Base-by-base conservation (phyloP, 1,284 basidiomycete species). In the Rhodotorula sp. region DNA sequence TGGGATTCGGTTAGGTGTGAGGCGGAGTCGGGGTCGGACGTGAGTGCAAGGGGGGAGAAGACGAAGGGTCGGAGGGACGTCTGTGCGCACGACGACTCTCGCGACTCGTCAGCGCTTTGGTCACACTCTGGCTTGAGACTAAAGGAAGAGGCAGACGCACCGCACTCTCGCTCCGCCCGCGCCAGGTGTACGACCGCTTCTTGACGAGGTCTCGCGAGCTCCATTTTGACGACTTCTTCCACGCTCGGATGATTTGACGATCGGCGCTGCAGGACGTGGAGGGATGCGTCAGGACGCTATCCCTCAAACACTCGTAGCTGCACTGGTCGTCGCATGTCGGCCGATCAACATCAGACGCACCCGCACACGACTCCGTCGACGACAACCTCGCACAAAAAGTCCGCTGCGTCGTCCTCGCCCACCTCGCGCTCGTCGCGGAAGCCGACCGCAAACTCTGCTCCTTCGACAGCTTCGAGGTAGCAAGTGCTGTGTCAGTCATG, bases 161-260 rank as follows among this genome's bases (percentile, higher is more conserved):
- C 20, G 29, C 32, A 9, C 10, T 15, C 24, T 59, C 58, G 30
- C 47, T 59, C 19, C 47, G 46, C 4, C 58, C 58, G 11, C 58
- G 32, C 58, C 58, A 59, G 30, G 58, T 59, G 58, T 32, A 59
- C 1, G 47, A 11, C 24, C 58, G 58, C 47, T 59, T 20, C 27
- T 10, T 9, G 29, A 11, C 9, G 22, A n/a, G 1, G 5, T 48
- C 24, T 10, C 30, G 29, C 29, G 9, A 10, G 9, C 6, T 19
- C 13, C 8, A 59, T 24, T 49, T 47, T 22, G 32, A 24, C 32
- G 29, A 7, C 5, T 22, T n/a, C 13, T 29, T 22, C 46, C 46
- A 59, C 2, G 34, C 47, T 2, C 58, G 58, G 32, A 59, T 59
- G 47, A 59, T 48, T 47, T 59, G 47, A 30, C 47, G 24, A 24